Percentiles rank a stretch among this genome's conserved stretches.
phyloP scores from a whole-genome alignment of 345 rosid genomes.

The Gossypium rotundifolium region DNA sequence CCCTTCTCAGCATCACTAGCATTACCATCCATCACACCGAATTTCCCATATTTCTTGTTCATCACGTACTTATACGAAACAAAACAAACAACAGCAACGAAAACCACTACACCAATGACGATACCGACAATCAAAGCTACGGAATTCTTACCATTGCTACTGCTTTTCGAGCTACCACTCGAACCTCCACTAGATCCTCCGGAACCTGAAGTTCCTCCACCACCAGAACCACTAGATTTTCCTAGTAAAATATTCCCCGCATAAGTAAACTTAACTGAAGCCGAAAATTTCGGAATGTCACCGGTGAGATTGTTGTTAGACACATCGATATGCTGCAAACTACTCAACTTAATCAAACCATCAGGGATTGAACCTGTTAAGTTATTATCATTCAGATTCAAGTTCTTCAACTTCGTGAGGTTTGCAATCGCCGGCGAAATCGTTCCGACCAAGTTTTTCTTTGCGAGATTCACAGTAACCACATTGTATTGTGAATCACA shows the following conservation, averaged over 20 bases:
- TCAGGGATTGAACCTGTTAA: slow-evolving; percentile 60
- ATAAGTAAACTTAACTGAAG: slow-evolving; percentile 32
- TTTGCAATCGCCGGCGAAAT: slow-evolving; percentile 59
- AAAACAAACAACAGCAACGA: slow-evolving; percentile 36
- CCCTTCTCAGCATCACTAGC: slow-evolving; percentile 37
- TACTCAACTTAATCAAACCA: slow-evolving; percentile 39
- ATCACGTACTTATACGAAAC: slow-evolving; percentile 40
- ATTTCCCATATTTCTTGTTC: slow-evolving; percentile 33
- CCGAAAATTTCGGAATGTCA: slow-evolving; percentile 32
- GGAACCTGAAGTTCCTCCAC: slow-evolving; percentile 14
- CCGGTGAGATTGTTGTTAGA: slow-evolving; percentile 71
- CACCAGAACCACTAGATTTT: slow-evolving; percentile 21
- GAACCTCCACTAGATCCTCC: slow-evolving; percentile 13
- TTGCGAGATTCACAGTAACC: slow-evolving; percentile 37
- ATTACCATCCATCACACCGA: slow-evolving; percentile 27
- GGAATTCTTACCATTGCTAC: slow-evolving; percentile 27
- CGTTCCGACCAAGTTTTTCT: slow-evolving; percentile 39
- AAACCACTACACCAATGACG: slow-evolving; percentile 38
- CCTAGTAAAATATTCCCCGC: slow-evolving; percentile 50
- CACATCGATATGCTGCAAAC: slow-evolving; percentile 46
- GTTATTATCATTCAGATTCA: slow-evolving; percentile 52
- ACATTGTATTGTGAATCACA: slow-evolving; percentile 43
- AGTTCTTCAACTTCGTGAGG: slow-evolving; percentile 42
- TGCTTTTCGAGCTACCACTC: slow-evolving; percentile 19
- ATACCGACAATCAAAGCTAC: slow-evolving; percentile 38